Evolutionary conservation across 768 basidiomycete genomes (phyloP).

Genomic region (Collybiopsis luxurians): DNA sequence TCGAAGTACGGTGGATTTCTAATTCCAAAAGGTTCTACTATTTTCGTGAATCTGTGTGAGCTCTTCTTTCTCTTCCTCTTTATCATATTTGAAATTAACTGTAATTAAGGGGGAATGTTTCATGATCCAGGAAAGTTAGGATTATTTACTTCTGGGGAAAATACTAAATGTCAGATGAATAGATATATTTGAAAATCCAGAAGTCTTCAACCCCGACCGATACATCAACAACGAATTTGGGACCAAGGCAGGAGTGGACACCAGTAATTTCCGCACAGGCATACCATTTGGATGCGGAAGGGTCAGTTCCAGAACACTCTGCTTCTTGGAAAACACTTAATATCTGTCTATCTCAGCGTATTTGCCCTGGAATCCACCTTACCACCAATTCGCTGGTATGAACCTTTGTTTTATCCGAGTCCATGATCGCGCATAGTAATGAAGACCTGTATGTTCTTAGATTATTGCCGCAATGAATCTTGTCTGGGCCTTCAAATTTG

Average conservation of each 20-base stretch:
- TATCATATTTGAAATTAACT: background rate
- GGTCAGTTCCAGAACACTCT: constrained; percentile 11
- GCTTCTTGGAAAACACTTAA: background rate
- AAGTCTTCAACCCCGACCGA: constrained; percentile 16
- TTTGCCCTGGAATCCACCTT: constrained; percentile 18
- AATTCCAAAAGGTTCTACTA: constrained; percentile 13
- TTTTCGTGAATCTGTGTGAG: constrained; percentile 18
- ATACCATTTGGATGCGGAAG: constrained; percentile 17
- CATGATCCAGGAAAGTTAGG: constrained; percentile 11
- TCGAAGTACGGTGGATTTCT: constrained; percentile 7
- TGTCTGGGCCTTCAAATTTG: constrained; percentile 29
- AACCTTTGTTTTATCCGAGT: background rate
- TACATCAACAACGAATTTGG: constrained; percentile 14
- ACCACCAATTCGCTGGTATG: constrained; percentile 17
- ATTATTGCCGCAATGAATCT: constrained; percentile 24
- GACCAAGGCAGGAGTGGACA: constrained; percentile 12
- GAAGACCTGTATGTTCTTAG: constrained; percentile 7
- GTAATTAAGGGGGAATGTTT: constrained; percentile 13
- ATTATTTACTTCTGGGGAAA: background rate
- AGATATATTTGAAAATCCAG: constrained; percentile 15
- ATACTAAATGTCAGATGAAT: background rate
- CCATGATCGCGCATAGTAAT: too few relatives aligned
- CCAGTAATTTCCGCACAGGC: constrained; percentile 9
- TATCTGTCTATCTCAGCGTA: constrained; percentile 11
- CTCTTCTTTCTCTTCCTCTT: background rate